These are phyloP conservation scores for Fusarium verrucosum DNA, from an alignment of 2,329 filamentous ascomycete genomes.

Conservation along the genomic window DNA sequence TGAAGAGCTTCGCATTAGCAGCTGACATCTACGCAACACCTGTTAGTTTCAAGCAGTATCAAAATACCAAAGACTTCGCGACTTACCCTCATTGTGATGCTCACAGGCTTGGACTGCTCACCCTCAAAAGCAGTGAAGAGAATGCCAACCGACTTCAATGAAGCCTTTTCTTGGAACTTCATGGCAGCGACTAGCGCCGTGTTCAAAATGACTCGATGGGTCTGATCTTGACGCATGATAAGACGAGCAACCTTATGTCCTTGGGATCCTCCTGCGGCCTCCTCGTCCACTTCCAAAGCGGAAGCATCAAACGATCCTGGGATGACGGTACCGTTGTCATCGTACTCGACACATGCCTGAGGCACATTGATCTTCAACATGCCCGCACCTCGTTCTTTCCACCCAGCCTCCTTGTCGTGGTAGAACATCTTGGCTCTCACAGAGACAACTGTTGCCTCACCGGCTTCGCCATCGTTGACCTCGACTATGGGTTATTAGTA, in stretches of 20 bases:
- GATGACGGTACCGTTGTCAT: slow-evolving; percentile 60
- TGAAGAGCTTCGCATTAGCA: slow-evolving; percentile 62
- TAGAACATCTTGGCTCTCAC: slow-evolving; percentile 87
- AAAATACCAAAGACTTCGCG: background rate
- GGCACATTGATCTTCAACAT: slow-evolving; percentile 85
- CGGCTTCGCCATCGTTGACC: slow-evolving; percentile 87
- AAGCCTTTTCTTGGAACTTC: slow-evolving; percentile 80
- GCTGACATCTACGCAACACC: slow-evolving; percentile 58
- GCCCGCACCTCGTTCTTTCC: slow-evolving; percentile 90
- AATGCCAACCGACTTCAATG: slow-evolving; percentile 75
- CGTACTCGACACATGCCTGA: slow-evolving; percentile 63
- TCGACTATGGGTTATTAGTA: slow-evolving; percentile 59
- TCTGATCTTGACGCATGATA: slow-evolving; percentile 91
- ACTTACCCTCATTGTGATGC: slow-evolving; percentile 69
- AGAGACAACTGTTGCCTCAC: slow-evolving; percentile 78
- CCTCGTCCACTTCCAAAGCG: slow-evolving; percentile 57
- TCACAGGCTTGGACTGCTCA: slow-evolving; percentile 62
- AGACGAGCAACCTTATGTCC: slow-evolving; percentile 71
- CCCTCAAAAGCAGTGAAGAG: slow-evolving; percentile 72
- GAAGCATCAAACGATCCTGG: slow-evolving; percentile 66
- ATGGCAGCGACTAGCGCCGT: slow-evolving; percentile 81
- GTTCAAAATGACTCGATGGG: slow-evolving; percentile 86
- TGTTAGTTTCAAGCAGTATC: slow-evolving; percentile 9
- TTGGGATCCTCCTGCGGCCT: slow-evolving; percentile 40
- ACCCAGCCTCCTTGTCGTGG: slow-evolving; percentile 75